Conservation (phyloP, 2,329 filamentous ascomycete genomes). For the Torrubiellomyces zombiae region DNA sequence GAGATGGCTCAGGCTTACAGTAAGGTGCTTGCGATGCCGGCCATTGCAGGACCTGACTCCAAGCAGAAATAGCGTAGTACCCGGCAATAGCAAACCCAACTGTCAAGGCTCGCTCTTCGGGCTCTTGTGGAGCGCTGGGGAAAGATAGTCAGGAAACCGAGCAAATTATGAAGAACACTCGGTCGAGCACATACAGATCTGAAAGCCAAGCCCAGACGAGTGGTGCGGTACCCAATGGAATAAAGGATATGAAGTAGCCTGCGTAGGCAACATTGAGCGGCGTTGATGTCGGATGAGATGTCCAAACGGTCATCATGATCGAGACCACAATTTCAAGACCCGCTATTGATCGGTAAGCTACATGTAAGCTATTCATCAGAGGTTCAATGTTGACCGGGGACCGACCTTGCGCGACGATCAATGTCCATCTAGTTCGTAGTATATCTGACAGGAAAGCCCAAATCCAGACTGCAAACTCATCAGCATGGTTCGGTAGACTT, state of each 20-base stretch:
- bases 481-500: neutral
- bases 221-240: conserved; percentile 30
- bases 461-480: conserved; percentile 25
- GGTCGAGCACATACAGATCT: conserved; percentile 19
- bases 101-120: conserved; percentile 29
- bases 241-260: conserved; percentile 32
- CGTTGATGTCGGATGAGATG: conserved; percentile 22
- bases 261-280: conserved; percentile 30
- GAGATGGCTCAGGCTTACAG: conserved; percentile 15
- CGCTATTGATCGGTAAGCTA: conserved; percentile 7
- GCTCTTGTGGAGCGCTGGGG: conserved; percentile 23
- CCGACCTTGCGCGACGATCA: conserved; percentile 28
- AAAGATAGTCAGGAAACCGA: neutral
- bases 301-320: conserved; percentile 39
- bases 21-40: conserved; percentile 32
- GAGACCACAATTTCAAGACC: conserved; percentile 28
- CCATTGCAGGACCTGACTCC: conserved; percentile 35
- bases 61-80: conserved; percentile 32
- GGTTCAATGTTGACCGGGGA: too few species aligned
- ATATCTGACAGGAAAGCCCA: conserved; percentile 35
- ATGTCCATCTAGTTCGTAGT: conserved; percentile 29
- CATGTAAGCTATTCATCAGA: conserved; percentile 9
- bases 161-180: neutral
- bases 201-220: conserved; percentile 35
- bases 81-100: conserved; percentile 30